Conservation (phyloP, 2,329 filamentous ascomycete species). For the Emergomyces pasteurianus region DNA sequence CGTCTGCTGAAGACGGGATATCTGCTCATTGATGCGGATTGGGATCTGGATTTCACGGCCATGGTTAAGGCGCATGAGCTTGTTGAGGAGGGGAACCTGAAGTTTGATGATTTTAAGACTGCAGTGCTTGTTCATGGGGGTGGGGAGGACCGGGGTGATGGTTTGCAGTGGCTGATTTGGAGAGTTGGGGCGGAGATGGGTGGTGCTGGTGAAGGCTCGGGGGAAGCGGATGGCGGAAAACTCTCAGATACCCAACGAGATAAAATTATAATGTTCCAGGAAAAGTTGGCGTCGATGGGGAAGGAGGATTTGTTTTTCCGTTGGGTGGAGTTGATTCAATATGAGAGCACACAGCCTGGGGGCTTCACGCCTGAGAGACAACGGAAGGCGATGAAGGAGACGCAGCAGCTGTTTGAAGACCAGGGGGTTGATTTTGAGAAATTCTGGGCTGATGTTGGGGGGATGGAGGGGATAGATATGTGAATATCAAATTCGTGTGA, state of each 20-base stretch:
- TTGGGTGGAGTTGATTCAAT: slow-evolving; percentile 89
- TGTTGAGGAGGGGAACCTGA: slow-evolving; percentile 43
- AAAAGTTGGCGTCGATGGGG: slow-evolving; percentile 59
- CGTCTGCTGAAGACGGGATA: slow-evolving; percentile 75
- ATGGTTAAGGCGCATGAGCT: slow-evolving; percentile 66
- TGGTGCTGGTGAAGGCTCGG: background rate
- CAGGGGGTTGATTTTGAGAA: slow-evolving; percentile 72
- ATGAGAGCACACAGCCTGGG: slow-evolving; percentile 64
- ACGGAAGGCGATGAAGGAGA: slow-evolving; percentile 57
- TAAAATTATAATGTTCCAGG: slow-evolving; percentile 71
- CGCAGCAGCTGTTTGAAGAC: slow-evolving; percentile 60
- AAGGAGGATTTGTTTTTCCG: slow-evolving; percentile 85
- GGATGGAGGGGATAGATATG: slow-evolving; percentile 45
- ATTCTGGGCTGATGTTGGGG: slow-evolving; percentile 61
- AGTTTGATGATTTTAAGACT: slow-evolving; percentile 56
- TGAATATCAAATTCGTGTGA: slow-evolving; percentile 16
- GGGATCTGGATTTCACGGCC: slow-evolving; percentile 73
- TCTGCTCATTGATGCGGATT: slow-evolving; percentile 69
- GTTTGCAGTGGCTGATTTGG: slow-evolving; percentile 50
- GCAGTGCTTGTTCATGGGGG: slow-evolving; percentile 55
- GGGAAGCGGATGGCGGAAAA: slow-evolving; percentile 26
- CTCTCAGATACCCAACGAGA: slow-evolving; percentile 39
- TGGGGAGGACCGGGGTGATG: slow-evolving; percentile 52
- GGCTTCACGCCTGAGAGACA: slow-evolving; percentile 69
- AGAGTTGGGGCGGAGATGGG: slow-evolving; percentile 43